These are phyloP conservation scores for Wickerhamiella shivajii DNA, from an alignment of 805 yeast species.

Conservation along the genomic window DNA sequence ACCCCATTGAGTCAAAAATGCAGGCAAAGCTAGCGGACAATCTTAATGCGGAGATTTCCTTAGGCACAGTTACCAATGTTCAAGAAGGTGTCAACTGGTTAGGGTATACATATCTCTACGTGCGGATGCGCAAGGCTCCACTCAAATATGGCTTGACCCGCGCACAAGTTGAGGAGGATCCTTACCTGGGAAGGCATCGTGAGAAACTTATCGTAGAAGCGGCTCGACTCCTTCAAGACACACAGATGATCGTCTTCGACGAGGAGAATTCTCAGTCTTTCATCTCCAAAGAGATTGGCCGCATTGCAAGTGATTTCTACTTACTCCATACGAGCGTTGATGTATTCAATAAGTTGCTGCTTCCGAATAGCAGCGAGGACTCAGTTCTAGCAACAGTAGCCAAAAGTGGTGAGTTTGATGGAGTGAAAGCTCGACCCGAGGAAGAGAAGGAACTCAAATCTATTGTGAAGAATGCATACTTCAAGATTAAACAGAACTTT, in stretches of 20 bases:
- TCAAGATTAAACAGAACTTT: constrained; percentile 49
- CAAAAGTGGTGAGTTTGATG: constrained; percentile 88
- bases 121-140: constrained; percentile 89
- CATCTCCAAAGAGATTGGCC: constrained; percentile 75
- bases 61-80: constrained; percentile 88
- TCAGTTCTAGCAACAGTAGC: constrained; percentile 78
- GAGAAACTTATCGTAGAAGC: constrained; percentile 64
- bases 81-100: constrained; percentile 95
- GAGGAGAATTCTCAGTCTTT: constrained; percentile 61
- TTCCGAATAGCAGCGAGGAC: constrained; percentile 79
- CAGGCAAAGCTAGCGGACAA: constrained; percentile 74
- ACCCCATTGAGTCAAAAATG: constrained; percentile 83
- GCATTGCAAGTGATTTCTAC: constrained; percentile 90
- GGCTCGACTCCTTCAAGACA: constrained; percentile 65
- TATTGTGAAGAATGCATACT: constrained; percentile 33
- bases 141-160: constrained; percentile 82
- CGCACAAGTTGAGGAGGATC: constrained; percentile 74
- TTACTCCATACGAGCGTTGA: constrained; percentile 74
- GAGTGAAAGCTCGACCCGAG: constrained; percentile 76
- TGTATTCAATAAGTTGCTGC: constrained; percentile 71
- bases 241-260: constrained; percentile 90
- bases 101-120: constrained; percentile 92
- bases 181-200: constrained; percentile 57
- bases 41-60: constrained; percentile 86
- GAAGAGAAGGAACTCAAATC: constrained; percentile 60